Evolutionary conservation across 306 rosid species (phyloP), one percentile per base, ranked within the genome.

Genomic region (Trifolium subterraneum): DNA sequence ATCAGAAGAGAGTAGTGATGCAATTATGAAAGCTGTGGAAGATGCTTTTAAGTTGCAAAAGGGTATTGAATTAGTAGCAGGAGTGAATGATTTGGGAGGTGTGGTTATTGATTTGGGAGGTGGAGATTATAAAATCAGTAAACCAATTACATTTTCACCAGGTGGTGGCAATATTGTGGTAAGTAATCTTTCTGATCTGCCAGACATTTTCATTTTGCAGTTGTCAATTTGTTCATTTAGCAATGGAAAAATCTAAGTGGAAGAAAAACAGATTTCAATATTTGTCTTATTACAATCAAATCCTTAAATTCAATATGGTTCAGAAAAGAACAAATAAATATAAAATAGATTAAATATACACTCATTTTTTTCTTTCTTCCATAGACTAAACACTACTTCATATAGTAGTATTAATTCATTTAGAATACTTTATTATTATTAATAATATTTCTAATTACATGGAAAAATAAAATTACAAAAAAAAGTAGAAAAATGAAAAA

Each of bases 131-230:
- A 86, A 18, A 72, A 86, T 90, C 44, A 73, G 62, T 75, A 85
- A 86, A 22, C 92, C 92, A 11, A 75, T 90, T 4, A 68, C 78
- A 15, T 84, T 90, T 45, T 41, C 78, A 2, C 68, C 92, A 36
- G 82, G 79, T 44, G 80, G 71, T 35, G 92, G 83, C 88, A 90
- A 90, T 78, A 20, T 88, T 72, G 80, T 90, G 92, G 92, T 90
- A 8, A 84, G 86, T 56, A 19, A 10, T 66, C 60, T 29, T 0
- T 4, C 33, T 29, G 5, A 2, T 52, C 16, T 22, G 15, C 7
- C 6, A 15, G 47, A 19, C 4, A 20, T 73, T 36, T 52, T 68
- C 16, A 42, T 50, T 27, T 60, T 55, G 7, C 39, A 44, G 31
- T 38, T 19, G 22, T 38, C 15, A n/a, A 16, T 15, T 25, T 63